These are phyloP conservation scores for Sphagnum fallax DNA, from an alignment of 228 moss, liverwort and hornwort genomes.

Conservation along the genomic window DNA sequence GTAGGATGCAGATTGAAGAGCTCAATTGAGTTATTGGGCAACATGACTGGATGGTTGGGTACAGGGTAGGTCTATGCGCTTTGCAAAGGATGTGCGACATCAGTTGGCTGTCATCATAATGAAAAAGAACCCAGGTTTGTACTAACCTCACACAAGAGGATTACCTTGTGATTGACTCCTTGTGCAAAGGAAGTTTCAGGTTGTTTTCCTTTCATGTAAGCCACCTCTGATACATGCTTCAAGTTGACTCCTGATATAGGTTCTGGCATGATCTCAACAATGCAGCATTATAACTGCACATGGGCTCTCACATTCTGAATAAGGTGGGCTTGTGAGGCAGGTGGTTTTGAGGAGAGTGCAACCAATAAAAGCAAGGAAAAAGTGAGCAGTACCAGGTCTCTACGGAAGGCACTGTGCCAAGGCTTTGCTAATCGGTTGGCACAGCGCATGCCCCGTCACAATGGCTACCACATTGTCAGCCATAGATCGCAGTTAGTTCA, in stretches of 20 bases:
- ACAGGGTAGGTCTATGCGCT: conserved; percentile 79
- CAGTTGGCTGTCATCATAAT: conserved; percentile 71
- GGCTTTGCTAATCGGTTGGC: conserved; percentile 86
- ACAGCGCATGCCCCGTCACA: conserved; percentile 83
- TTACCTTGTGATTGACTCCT: neutral
- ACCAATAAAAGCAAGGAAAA: conserved; percentile 22
- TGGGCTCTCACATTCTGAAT: neutral
- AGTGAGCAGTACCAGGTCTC: conserved; percentile 45
- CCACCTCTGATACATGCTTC: neutral
- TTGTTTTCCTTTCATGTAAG: neutral
- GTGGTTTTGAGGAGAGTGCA: conserved; percentile 8
- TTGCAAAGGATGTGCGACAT: conserved; percentile 87
- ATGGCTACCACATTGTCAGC: conserved; percentile 75
- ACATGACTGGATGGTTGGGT: neutral
- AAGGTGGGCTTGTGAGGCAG: neutral
- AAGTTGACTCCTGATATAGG: too few relatives aligned
- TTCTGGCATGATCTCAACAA: too few relatives aligned
- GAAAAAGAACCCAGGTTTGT: conserved; percentile 37
- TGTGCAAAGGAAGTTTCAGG: neutral
- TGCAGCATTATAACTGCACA: neutral
- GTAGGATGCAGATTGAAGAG: too few relatives aligned
- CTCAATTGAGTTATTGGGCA: too few relatives aligned
- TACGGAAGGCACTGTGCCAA: conserved; percentile 84
- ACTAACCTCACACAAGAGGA: neutral
- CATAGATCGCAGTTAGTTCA: conserved; percentile 89